A percentile compares a stretch with the other conserved stretches of the same genome.
Conservation (phyloP, 1,284 basidiomycete species). For the Cystobasidiaceae sp. region DNA sequence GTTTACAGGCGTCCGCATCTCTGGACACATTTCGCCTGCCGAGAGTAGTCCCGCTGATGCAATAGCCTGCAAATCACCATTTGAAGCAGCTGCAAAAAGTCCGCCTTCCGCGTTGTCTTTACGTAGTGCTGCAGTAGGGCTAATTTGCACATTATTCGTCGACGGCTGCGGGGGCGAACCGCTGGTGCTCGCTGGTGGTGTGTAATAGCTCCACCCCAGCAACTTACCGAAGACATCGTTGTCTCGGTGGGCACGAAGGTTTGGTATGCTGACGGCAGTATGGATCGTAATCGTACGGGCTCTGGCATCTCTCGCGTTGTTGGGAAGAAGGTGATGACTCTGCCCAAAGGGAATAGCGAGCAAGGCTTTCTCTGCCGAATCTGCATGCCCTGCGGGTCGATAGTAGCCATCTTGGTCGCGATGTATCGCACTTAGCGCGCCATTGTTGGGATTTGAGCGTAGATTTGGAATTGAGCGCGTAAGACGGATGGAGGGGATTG, state of each 20-base stretch:
- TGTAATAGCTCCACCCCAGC: background rate
- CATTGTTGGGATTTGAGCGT: slow-evolving; percentile 1
- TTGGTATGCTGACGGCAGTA: background rate
- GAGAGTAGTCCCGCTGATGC: too few relatives aligned
- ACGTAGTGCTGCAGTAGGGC: too few relatives aligned
- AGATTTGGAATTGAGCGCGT: slow-evolving; percentile 24
- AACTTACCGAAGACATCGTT: too few relatives aligned
- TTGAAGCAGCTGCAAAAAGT: too few relatives aligned
- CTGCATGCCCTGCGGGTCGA: background rate
- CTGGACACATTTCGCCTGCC: too few relatives aligned
- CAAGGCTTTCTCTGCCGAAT: background rate
- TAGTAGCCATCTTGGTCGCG: slow-evolving; percentile 24
- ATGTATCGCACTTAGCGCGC: background rate
- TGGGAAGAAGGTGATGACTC: background rate
- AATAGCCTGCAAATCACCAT: too few relatives aligned
- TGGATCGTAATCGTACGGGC: background rate
- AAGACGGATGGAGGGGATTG: slow-evolving; percentile 18
- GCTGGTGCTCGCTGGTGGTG: background rate
- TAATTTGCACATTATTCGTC: too few relatives aligned
- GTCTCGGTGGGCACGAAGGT: background rate
- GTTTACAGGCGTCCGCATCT: too few relatives aligned
- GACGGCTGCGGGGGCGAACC: too few relatives aligned
- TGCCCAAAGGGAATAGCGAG: background rate
- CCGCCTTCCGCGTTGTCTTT: too few relatives aligned
- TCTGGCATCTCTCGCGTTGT: background rate